phyloP scores from a whole-genome alignment of 164 flowering plant genomes.

The Echeveria elegans region DNA sequence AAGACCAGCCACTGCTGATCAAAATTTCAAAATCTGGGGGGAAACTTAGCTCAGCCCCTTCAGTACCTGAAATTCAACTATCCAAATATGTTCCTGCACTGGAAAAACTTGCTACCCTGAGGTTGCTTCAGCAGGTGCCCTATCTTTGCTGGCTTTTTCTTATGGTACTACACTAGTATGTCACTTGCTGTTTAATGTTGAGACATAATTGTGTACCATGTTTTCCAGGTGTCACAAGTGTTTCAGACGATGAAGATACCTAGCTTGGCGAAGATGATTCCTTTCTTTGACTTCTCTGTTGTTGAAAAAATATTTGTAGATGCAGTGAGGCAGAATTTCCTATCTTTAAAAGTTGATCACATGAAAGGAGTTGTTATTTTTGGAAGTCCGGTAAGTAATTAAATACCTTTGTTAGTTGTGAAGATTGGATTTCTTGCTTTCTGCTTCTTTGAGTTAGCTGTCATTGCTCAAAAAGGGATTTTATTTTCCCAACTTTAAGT shows the following conservation, averaged over 20 bases:
- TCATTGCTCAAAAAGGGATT: too few species aligned
- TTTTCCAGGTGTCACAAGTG: conserved; percentile 75
- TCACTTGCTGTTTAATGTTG: background rate
- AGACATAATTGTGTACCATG: background rate
- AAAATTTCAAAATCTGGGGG: conserved; percentile 79
- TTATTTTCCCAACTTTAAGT: too few species aligned
- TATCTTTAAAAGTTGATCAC: conserved; percentile 77
- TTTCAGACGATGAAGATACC: conserved; percentile 77
- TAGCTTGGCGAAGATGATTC: conserved; percentile 61
- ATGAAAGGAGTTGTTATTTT: conserved; percentile 61
- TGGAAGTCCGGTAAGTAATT: conserved; percentile 58
- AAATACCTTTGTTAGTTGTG: too few species aligned
- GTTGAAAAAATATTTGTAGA: conserved; percentile 85
- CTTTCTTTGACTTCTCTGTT: conserved; percentile 58
- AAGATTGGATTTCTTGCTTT: too few species aligned
- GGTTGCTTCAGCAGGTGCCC: conserved; percentile 83
- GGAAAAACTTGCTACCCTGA: conserved; percentile 74
- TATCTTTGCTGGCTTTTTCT: background rate
- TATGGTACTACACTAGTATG: background rate
- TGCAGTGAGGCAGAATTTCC: conserved; percentile 66
- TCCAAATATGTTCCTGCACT: conserved; percentile 70
- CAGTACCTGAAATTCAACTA: conserved; percentile 81
- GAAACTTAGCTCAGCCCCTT: conserved; percentile 69
- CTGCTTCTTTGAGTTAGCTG: too few species aligned
- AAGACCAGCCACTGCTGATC: conserved; percentile 56